phyloP scores from a whole-genome alignment of 2,329 filamentous ascomycete genomes.

The Xylaria sp. region DNA sequence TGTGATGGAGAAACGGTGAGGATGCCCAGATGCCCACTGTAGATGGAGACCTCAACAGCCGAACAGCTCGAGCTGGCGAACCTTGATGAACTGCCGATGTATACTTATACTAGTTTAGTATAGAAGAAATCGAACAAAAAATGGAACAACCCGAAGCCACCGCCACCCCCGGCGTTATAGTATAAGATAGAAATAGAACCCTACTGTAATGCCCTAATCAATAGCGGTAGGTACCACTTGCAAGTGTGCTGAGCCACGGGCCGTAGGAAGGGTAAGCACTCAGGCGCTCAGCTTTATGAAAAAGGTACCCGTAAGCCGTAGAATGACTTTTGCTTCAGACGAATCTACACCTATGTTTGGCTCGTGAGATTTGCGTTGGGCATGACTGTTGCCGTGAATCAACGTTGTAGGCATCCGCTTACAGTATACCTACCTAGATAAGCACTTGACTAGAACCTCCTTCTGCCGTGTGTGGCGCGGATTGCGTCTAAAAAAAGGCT shows the following conservation, averaged over 20 bases:
- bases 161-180: too few species aligned
- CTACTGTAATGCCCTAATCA: neutral
- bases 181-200: too few species aligned
- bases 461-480: too few species aligned
- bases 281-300: too few species aligned
- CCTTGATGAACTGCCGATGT: neutral
- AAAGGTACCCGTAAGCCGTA: neutral
- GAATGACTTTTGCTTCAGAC: neutral
- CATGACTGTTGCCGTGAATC: neutral
- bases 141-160: too few species aligned
- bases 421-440: too few species aligned
- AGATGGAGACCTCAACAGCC: neutral
- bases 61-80: neutral
- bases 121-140: too few species aligned
- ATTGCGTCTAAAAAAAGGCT: too few species aligned
- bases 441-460: too few species aligned
- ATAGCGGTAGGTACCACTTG: neutral
- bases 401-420: too few species aligned
- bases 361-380: neutral
- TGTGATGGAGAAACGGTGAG: neutral
- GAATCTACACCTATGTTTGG: neutral
- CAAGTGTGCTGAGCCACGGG: neutral
- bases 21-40: neutral
- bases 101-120: too few species aligned
- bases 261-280: too few species aligned